Evolutionary conservation across 176 grass and related monocot species (phyloP), one percentile per base, ranked within the genome.

Genomic region (Carex cristatella): DNA sequence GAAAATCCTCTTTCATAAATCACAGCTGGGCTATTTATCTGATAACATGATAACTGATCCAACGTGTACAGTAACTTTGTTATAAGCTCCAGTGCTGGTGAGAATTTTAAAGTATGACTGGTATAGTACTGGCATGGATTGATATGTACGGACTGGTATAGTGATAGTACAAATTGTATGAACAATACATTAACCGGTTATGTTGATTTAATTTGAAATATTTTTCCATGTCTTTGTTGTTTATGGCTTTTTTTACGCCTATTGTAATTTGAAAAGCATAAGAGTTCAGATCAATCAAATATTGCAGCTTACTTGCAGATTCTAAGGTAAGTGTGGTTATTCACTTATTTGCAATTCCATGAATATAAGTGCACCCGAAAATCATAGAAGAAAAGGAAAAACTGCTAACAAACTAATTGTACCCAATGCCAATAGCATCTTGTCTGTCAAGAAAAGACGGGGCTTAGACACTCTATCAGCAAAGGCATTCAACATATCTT

Each of bases 401-500:
- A 23, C 2, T 19, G 69, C 16, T 63, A 40, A 9, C 35, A 58
- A 40, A 23, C 64, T 83, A 31, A 42, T 65, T 0, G 84, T 88
- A 95, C 93, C 91, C 69, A 99, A 87, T 48, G 93, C 92, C 68
- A 98, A 92, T 81, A 90, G 84, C 91, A 95, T 90, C 87, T 95
- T 95, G 87, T 98, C 96, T 69, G 89, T 94, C 83, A 89, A 88
- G 87, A 86, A 89, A 84, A 99, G 96, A 23, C 84, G 88, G 18
- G 93, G 90, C 84, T 93, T 99, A 85, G 93, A 92, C 82, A 94
- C 88, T 88, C 86, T 93, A 70, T 95, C 91, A 0, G 96, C 96
- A 81, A 99, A 99, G 51, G 90, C 80, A 95, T 99, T 90, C 71
- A 99, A 84, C 87, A 94, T 92, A 71, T 94, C 88, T 89, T 95